Evolutionary conservation across 345 rosid species (phyloP).

Genomic region (Syzygium oleosum): DNA sequence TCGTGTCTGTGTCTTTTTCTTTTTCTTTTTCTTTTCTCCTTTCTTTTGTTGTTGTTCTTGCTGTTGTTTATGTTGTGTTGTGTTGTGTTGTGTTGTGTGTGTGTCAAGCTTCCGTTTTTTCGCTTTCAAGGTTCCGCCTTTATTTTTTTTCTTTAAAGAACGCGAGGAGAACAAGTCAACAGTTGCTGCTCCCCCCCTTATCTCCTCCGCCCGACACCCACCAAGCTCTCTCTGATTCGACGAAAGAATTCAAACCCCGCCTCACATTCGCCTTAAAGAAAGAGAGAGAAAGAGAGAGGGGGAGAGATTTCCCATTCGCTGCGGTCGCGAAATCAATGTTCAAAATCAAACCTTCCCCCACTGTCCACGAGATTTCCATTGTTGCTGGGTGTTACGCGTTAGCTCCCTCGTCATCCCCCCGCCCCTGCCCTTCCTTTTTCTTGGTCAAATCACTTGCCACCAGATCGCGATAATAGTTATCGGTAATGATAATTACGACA

Average conservation of each 20-base stretch:
- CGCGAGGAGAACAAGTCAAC: neutral
- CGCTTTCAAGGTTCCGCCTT: neutral
- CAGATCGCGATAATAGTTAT: neutral
- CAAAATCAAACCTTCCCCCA: neutral
- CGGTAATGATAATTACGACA: neutral
- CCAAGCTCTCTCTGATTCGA: neutral
- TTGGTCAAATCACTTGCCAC: neutral
- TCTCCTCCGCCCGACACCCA: neutral
- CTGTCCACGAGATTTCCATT: neutral
- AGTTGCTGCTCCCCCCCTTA: neutral
- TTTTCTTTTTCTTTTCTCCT: neutral
- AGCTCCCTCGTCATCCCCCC: neutral
- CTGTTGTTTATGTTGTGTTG: neutral
- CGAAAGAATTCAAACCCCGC: neutral
- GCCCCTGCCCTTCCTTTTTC: neutral
- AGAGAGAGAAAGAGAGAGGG: neutral
- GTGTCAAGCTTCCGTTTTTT: neutral
- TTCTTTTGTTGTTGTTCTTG: neutral
- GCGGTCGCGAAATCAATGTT: neutral
- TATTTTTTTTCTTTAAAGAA: neutral
- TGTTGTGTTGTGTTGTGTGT: neutral
- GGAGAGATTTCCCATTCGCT: neutral
- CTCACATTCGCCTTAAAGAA: neutral
- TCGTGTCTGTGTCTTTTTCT: neutral
- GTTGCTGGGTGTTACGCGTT: neutral